Evolutionary conservation across 495 filamentous ascomycete genomes (phyloP), one percentile per base, ranked within the genome.

Genomic region (Niebla homalea): DNA sequence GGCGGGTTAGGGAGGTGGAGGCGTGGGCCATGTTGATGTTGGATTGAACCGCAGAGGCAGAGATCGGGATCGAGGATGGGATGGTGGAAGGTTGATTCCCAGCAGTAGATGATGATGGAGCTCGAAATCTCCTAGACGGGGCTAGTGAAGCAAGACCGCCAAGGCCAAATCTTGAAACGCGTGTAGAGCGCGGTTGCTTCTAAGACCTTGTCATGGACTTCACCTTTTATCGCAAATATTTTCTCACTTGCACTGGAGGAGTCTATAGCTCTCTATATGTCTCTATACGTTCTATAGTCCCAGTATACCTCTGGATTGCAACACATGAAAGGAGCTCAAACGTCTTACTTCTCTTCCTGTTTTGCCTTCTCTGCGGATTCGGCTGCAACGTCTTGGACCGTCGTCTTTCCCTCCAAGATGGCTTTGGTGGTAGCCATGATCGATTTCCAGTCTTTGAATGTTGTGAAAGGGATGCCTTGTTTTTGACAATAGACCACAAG

Each of bases 401-500:
- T 60, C 32, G 50, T 60, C 21, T 53, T 51, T 5, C 57, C 57
- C 48, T 57, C 54, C 20, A 51, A 52, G 56, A 95, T 87, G 51
- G 81, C 80, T 61, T 86, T 80, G 20, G 85, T 79, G 10, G 80
- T 83, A 23, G 71, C 71, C 23, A 85, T 72, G 57, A 94, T 95
- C 3, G 78, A 72, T 4, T 69, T 71, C 76, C 87, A 95, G 65
- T 85, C 73, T 58, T 84, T 69, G 58, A 95, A 94, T 6, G 79
- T 74, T 1, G 82, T 87, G 66, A 89, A 95, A 0, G 87, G 85
- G 41, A 89, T 77, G 14, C 79, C 73, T 61, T 89, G 74, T 39
- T 75, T 77, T 51, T 87, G 79, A 61, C 87, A 92, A 64, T 83
- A 94, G 1, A 72, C 80, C 48, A 94, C 77, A 52, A 95, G 73